Evolutionary conservation across 148 eudicot species (phyloP).

Genomic region (Gaultheria prostrata): DNA sequence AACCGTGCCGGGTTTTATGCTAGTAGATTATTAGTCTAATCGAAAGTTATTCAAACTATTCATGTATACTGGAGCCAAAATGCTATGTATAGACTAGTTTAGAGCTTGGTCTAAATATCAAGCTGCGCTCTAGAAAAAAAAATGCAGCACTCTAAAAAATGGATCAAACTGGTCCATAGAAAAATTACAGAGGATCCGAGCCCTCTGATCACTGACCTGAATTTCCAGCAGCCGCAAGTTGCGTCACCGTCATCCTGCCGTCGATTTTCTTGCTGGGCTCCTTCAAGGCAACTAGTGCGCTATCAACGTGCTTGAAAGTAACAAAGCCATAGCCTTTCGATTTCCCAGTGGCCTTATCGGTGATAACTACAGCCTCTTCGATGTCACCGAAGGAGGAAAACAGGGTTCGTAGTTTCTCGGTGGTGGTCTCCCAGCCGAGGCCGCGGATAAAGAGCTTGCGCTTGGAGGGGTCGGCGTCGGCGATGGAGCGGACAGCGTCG

Average conservation of each 20-base stretch:
- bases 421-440: conserved; percentile 62
- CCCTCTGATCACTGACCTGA: conserved; percentile 12
- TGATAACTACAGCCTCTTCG: conserved; percentile 70
- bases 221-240: conserved; percentile 56
- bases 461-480: conserved; percentile 59
- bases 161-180: too few species aligned
- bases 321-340: conserved; percentile 87
- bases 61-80: too few species aligned
- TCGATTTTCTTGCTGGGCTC: conserved; percentile 81
- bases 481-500: conserved; percentile 53
- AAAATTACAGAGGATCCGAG: too few species aligned
- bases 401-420: conserved; percentile 47
- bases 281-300: conserved; percentile 61
- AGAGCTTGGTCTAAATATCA: too few species aligned
- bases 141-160: too few species aligned
- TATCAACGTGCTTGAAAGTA: conserved; percentile 68
- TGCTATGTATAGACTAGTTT: too few species aligned
- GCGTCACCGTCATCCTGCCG: conserved; percentile 80
- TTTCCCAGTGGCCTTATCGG: conserved; percentile 60
- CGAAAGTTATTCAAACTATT: too few species aligned
- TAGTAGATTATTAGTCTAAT: too few species aligned
- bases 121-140: too few species aligned
- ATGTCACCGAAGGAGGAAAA: conserved; percentile 64
- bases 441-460: conserved; percentile 87
- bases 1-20: too few species aligned